Conservation (phyloP, 2,329 filamentous ascomycete species). For the Penicillium oxalicum region DNA sequence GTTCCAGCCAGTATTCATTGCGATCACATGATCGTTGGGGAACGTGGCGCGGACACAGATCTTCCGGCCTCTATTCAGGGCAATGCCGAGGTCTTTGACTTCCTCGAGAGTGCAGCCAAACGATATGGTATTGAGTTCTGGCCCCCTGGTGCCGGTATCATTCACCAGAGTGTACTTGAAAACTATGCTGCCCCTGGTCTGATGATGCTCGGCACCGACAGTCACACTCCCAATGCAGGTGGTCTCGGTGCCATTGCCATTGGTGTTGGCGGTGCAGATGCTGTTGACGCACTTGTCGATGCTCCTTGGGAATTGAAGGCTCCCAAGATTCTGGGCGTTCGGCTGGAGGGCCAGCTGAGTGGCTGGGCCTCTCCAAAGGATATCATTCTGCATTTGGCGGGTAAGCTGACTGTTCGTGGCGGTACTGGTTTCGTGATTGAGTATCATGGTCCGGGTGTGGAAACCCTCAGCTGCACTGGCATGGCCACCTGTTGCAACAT, state of each 20-base stretch:
- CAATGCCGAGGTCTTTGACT: conserved; percentile 97
- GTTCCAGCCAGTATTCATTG: conserved; percentile 98
- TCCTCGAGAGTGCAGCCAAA: conserved; percentile 84
- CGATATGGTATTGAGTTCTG: conserved; percentile 94
- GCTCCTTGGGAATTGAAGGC: conserved; percentile 98
- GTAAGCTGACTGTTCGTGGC: conserved; percentile 95
- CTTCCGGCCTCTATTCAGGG: conserved; percentile 76
- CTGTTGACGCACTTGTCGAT: conserved; percentile 96
- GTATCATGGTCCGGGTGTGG: conserved; percentile 61
- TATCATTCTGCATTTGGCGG: conserved; percentile 94
- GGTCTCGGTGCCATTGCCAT: conserved; percentile 93
- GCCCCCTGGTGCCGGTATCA: conserved; percentile 89
- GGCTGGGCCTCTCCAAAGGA: conserved; percentile 96
- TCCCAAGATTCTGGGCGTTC: conserved; percentile 93
- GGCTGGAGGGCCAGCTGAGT: conserved; percentile 78
- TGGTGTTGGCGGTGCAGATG: conserved; percentile 96
- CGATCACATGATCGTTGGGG: conserved; percentile 96
- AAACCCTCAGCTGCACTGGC: conserved; percentile 72
- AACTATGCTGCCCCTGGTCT: conserved; percentile 95
- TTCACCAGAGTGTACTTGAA: conserved; percentile 95
- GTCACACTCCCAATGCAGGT: conserved; percentile 94
- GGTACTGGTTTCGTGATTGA: conserved; percentile 77
- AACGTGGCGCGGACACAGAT: conserved; percentile 82
- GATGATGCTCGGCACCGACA: conserved; percentile 99
- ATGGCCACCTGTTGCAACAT: conserved; percentile 77